phyloP scores from a whole-genome alignment of 164 flowering plant species.

The Saururus chinensis region DNA sequence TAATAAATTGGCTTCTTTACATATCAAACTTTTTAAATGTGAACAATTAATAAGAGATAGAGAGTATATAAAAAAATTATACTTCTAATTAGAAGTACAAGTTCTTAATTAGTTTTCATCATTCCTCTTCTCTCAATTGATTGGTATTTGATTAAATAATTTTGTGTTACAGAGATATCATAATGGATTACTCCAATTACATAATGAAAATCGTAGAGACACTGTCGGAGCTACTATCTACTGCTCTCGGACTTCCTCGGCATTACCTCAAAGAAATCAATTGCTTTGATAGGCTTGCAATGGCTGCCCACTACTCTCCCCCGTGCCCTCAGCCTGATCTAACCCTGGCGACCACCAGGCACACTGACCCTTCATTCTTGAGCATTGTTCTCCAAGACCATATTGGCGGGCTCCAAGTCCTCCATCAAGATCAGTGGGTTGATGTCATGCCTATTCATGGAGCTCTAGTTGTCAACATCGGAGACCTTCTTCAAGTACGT shows the following conservation, averaged over 20 bases:
- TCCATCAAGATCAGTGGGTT: constrained; percentile 28
- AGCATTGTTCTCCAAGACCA: neutral
- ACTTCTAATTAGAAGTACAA: neutral
- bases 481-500: constrained; percentile 33
- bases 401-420: constrained; percentile 15
- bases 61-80: no score
- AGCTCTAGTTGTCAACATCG: constrained; percentile 30
- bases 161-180: neutral
- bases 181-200: neutral
- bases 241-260: neutral
- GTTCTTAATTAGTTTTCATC: neutral
- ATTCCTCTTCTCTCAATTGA: neutral
- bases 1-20: no score
- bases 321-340: neutral
- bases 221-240: neutral
- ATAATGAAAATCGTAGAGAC: neutral
- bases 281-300: neutral
- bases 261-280: neutral
- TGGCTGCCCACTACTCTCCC: neutral
- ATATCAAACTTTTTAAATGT: no score
- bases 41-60: no score
- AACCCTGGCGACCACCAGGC: neutral
- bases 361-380: neutral
- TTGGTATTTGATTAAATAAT: no score
- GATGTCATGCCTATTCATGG: constrained; percentile 26